Evolutionary conservation across 176 grass and related monocot genomes (phyloP), one percentile per base, ranked within the genome.

Genomic region (Puccinellia tenuiflora): DNA sequence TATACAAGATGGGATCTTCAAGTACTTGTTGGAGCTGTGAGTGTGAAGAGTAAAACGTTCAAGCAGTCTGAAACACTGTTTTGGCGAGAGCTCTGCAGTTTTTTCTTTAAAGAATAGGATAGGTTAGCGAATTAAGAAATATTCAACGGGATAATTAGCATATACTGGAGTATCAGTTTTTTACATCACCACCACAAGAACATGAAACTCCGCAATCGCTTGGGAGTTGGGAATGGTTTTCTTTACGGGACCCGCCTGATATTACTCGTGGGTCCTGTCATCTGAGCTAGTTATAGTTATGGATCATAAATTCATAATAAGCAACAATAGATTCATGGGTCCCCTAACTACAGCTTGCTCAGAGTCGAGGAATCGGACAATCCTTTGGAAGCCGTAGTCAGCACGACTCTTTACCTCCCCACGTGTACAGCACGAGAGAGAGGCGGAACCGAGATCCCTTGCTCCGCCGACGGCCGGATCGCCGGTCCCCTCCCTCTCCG

Each of bases 251-350:
- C 64, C 39, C 26, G 3, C 21, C 39, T 61, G 65, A 62, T 64
- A 73, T 52, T 80, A 42, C 51, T 83, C 51, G 30, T 39, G 57
- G 22, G 59, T 22, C 45, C 71, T 75, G 34, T 46, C 35, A 50
- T 65, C 55, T 67, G 34, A 75, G 54, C 45, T 34, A 30, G 43
- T 80, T 37, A 66, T 66, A 66, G 17, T 66, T 37, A 39, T 79
- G 67, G 5, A 52, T 38, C 78, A 75, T 75, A 45, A 54, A 3
- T 40, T 38, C 78, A 75, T 75, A 45, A 54, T 55, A 42, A 86
- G 46, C 33, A 20, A 15, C 46, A 29, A 80, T 3, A 80, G 67
- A 81, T 86, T 43, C 26, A 74, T 65, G 68, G 55, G 3, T 6
- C 45, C 68, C 34, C 33, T 46, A 16, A 12, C 35, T 30, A 34